Conservation (phyloP, 2,329 filamentous ascomycete genomes). For the Diaporthe longicolla region DNA sequence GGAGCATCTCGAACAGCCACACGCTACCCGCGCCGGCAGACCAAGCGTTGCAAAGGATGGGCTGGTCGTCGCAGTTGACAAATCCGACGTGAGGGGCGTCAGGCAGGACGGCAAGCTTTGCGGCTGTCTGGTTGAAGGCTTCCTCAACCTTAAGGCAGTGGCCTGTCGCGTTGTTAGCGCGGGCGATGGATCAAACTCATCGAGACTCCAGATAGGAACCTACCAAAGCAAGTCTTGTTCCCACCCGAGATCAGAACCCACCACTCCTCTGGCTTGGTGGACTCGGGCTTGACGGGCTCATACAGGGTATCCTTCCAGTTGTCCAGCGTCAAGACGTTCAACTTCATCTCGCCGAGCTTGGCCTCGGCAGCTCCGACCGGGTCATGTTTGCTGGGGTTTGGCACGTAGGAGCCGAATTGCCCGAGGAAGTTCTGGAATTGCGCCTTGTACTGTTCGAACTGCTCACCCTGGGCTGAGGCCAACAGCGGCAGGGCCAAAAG, state of each 20-base stretch:
- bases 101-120: slow-evolving; percentile 72
- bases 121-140: slow-evolving; percentile 76
- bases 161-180: slow-evolving; percentile 58
- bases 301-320: slow-evolving; percentile 81
- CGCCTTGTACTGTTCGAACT: slow-evolving; percentile 71
- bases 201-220: slow-evolving; percentile 45
- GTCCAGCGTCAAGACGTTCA: slow-evolving; percentile 73
- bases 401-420: slow-evolving; percentile 68
- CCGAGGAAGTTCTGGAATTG: slow-evolving; percentile 76
- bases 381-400: slow-evolving; percentile 52
- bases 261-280: slow-evolving; percentile 79
- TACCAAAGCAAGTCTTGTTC: slow-evolving; percentile 83
- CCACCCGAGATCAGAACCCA: slow-evolving; percentile 81
- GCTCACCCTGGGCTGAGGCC: slow-evolving; percentile 65
- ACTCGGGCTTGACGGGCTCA: slow-evolving; percentile 69
- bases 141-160: slow-evolving; percentile 74
- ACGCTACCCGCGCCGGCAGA: slow-evolving; percentile 74
- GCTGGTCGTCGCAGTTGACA: slow-evolving; percentile 81
- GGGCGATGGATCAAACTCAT: neutral
- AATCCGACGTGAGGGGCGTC: slow-evolving; percentile 76
- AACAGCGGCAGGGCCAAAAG: slow-evolving; percentile 70
- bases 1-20: slow-evolving; percentile 77
- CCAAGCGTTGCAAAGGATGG: slow-evolving; percentile 83
- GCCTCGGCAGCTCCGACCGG: slow-evolving; percentile 62
- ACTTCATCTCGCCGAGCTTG: slow-evolving; percentile 64